Evolutionary conservation across 257 asterid species (phyloP).

Genomic region (Solanum dulcamara): DNA sequence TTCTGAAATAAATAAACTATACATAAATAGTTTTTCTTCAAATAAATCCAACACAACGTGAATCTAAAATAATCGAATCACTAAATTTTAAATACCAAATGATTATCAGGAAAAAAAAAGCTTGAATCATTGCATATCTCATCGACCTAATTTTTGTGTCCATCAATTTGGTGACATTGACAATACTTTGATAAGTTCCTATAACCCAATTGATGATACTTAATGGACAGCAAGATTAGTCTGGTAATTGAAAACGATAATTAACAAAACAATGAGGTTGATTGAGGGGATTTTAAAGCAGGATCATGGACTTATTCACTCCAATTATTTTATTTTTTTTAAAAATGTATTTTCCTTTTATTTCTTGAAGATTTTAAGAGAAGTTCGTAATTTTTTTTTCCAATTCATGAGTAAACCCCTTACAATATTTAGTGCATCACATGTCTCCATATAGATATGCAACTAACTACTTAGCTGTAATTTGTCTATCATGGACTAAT

Average conservation of each 20-base stretch:
- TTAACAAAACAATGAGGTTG: not conserved
- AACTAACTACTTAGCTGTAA: not conserved
- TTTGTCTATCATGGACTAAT: not conserved
- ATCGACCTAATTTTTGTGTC: not conserved
- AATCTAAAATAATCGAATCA: fast-evolving
- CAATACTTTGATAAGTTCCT: not conserved
- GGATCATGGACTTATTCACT: not conserved
- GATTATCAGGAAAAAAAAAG: not conserved
- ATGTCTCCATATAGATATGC: not conserved
- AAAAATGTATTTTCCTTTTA: not conserved
- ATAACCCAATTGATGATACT: not conserved
- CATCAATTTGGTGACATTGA: not conserved
- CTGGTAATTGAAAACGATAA: not conserved
- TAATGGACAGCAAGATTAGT: not conserved
- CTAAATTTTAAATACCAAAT: not conserved
- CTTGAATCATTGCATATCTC: not conserved
- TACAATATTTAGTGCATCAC: not conserved
- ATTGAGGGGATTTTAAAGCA: not conserved
- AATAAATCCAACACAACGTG: not conserved
- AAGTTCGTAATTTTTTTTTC: not conserved
- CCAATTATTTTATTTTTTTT: not conserved
- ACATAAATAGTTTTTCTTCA: not conserved
- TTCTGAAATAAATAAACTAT: not conserved
- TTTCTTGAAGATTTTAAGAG: not conserved
- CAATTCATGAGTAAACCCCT: not conserved